Evolutionary conservation across 2,329 filamentous ascomycete genomes (phyloP).

Genomic region (Beauveria pseudobassiana): DNA sequence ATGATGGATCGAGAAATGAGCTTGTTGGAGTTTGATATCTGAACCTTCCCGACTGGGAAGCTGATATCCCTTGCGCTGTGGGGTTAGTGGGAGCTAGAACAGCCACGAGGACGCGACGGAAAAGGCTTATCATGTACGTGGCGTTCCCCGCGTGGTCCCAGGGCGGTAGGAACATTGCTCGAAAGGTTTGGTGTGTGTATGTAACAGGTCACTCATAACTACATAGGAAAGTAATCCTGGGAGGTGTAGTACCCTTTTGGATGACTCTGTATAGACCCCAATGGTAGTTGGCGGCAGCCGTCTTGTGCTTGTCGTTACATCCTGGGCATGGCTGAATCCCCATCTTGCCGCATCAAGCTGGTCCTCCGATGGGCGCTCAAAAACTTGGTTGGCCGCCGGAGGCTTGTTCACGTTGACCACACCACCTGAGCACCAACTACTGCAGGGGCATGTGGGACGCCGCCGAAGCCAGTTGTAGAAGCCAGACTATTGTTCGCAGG

Average conservation of each 20-base stretch:
- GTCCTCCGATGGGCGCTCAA: not conserved
- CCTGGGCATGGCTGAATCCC: not conserved
- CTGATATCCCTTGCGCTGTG: not conserved
- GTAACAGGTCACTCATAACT: not conserved
- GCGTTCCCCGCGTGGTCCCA: not conserved
- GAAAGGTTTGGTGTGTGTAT: not conserved
- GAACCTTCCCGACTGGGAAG: constrained; percentile 8
- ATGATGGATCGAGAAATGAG: not conserved
- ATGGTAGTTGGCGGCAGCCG: not conserved
- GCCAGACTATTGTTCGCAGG: not conserved
- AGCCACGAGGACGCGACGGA: not conserved
- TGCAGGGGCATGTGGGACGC: constrained; percentile 1
- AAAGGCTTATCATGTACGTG: not conserved
- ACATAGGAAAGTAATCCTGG: not conserved
- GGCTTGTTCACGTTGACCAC: not conserved
- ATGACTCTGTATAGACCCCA: not conserved
- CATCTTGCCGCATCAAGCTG: not conserved
- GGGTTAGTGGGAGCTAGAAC: not conserved
- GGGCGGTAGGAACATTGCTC: not conserved
- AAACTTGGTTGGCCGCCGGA: not conserved
- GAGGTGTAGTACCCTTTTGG: not conserved
- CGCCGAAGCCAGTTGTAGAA: not conserved
- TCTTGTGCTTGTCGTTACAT: not conserved
- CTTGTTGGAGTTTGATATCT: not conserved
- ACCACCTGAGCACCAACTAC: not conserved